These are phyloP conservation scores for Xylaria longipes DNA, from an alignment of 495 filamentous ascomycete genomes.

Conservation along the genomic window DNA sequence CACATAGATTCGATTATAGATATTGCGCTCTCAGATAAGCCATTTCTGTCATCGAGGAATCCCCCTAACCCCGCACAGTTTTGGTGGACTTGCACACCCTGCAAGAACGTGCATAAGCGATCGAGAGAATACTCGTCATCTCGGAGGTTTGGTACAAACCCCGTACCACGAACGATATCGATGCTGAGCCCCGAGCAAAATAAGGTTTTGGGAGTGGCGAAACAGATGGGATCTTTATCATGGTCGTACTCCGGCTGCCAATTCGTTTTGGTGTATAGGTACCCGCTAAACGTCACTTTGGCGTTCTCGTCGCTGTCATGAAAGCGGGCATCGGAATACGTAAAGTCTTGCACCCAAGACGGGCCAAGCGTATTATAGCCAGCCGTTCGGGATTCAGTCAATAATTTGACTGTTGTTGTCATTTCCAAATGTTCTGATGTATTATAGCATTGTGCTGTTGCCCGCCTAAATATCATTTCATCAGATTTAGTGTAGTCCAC, in stretches of 20 bases:
- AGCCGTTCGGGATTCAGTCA: not conserved
- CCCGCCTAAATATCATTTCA: not conserved
- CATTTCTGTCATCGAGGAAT: no score
- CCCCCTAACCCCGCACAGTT: no score
- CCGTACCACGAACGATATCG: no score
- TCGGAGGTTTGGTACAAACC: no score
- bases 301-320: not conserved
- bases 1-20: no score
- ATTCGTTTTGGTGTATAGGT: not conserved
- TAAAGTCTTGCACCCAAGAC: not conserved
- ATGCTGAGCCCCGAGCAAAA: no score
- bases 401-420: not conserved
- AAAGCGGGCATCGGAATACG: not conserved
- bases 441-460: not conserved
- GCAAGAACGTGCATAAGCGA: no score
- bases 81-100: no score
- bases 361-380: not conserved
- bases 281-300: not conserved
- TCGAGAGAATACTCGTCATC: no score
- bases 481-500: not conserved
- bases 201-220: no score
- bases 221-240: not conserved
- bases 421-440: not conserved
- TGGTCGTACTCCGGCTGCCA: not conserved
- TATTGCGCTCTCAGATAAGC: no score